Evolutionary conservation across 2,329 filamentous ascomycete genomes (phyloP).

Genomic region (Zopfia rhizophila): DNA sequence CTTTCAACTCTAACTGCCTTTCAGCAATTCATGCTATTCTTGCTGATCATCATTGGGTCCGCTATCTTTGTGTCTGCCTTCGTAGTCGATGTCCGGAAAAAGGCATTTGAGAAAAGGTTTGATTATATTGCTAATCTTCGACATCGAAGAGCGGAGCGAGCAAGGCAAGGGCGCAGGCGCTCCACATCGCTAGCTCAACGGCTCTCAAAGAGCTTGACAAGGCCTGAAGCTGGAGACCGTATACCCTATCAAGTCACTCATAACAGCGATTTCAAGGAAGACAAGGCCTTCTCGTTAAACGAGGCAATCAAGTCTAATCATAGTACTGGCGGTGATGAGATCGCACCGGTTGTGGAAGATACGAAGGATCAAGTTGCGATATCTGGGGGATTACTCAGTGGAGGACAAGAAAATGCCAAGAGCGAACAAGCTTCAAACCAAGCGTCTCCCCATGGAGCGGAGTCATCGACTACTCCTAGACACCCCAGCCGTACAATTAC

Average conservation of each 20-base stretch:
- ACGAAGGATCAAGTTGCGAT: no score
- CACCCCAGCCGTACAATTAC: constrained; percentile 15
- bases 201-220: constrained; percentile 20
- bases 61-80: constrained; percentile 74
- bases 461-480: neutral
- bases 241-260: constrained; percentile 2
- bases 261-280: no score
- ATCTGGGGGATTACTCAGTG: no score
- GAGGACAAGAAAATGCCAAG: no score
- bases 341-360: no score
- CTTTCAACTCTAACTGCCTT: constrained; percentile 72
- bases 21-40: constrained; percentile 73
- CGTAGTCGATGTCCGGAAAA: constrained; percentile 69
- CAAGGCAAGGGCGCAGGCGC: constrained; percentile 2
- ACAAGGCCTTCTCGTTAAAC: no score
- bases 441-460: no score
- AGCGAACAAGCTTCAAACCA: no score
- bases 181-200: constrained; percentile 15
- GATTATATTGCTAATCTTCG: constrained; percentile 54
- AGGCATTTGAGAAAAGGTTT: constrained; percentile 71
- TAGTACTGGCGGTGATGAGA: no score
- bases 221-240: constrained; percentile 6
- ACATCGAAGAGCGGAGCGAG: constrained; percentile 47
- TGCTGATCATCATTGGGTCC: constrained; percentile 73
- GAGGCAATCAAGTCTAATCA: no score